Evolutionary conservation across 495 filamentous ascomycete species (phyloP), one percentile per base, ranked within the genome.

Genomic region (Aspergillus biplanus): DNA sequence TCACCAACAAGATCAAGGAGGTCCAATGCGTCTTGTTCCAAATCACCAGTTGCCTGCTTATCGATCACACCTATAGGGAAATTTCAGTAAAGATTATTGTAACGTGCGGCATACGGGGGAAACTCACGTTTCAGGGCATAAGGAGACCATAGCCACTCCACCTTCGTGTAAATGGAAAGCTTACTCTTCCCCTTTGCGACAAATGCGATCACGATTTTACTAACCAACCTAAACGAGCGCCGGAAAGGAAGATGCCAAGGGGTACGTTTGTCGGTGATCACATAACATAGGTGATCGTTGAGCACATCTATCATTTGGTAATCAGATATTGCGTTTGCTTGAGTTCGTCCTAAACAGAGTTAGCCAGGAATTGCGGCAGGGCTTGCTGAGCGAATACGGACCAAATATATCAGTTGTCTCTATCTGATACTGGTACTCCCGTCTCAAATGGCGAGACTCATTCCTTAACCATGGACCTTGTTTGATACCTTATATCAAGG

Each of bases 251-350:
- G 83, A 78, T 96, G 91, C 92, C 92, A 97, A 1, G 94, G 93
- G 0, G 86, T 90, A 68, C 92, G 92, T 63, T 87, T 86, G 71
- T 97, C 91, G 13, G 91, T 92, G 52, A 98, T 84, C 44, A 97
- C 92, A 73, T 99, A 99, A 73, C 93, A 97, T 49, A 98, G 83
- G 71, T 98, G 94, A 65, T 98, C 96, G 74, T 93, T 96, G 67
- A 91, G 85, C 21, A 96, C 83, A 58, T 99, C 95, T 60, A 99
- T 92, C 63, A 89, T 86, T 71, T 99, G 95, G 66, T 90, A 87
- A 75, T 98, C 95, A 4, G 84, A 82, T 39, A 97, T 86, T 8
- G 56, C 65, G 16, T 86, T 84, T 63, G 81, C 81, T 53, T 83
- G 76, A 57, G 81, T 82, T 12, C 68, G 75, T 49, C 80, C 81